Evolutionary conservation across 2,329 filamentous ascomycete species (phyloP).

Genomic region (Chaetomium globosum): DNA sequence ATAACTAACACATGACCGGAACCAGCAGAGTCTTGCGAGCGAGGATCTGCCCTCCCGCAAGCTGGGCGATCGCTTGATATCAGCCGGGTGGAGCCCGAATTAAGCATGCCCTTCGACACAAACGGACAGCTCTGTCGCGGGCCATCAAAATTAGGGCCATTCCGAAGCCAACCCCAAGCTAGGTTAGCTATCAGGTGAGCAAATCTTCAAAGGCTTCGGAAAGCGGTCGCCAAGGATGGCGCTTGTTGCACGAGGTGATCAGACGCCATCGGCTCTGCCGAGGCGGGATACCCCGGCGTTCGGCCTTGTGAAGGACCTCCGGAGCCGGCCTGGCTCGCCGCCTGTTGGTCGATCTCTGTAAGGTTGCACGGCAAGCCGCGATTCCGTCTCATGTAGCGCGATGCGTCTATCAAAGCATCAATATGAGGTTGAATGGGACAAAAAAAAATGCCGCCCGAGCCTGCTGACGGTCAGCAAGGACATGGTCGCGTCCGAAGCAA

Average conservation of each 20-base stretch:
- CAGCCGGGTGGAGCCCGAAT: background rate
- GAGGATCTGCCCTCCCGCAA: slow-evolving; percentile 4
- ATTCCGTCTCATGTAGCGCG: slow-evolving; percentile 1
- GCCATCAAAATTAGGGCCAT: background rate
- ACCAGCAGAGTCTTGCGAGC: background rate
- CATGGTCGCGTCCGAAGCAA: background rate
- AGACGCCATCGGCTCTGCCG: slow-evolving; percentile 21
- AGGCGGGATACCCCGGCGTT: slow-evolving; percentile 14
- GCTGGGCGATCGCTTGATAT: slow-evolving; percentile 2
- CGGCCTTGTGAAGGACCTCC: slow-evolving; percentile 9
- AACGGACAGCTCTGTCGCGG: background rate
- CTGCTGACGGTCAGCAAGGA: slow-evolving; percentile 11
- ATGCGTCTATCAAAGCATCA: background rate
- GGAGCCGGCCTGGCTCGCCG: slow-evolving; percentile 2
- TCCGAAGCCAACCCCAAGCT: slow-evolving; percentile 5
- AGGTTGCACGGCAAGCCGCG: slow-evolving; percentile 14
- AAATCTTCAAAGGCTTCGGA: slow-evolving; percentile 15
- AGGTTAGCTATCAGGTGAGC: background rate
- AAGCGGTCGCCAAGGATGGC: slow-evolving; percentile 11
- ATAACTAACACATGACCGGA: slow-evolving; percentile 1
- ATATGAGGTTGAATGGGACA: background rate
- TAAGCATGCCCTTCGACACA: background rate
- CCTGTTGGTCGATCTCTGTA: slow-evolving; percentile 1
- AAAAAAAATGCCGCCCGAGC: background rate
- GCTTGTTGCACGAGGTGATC: slow-evolving; percentile 22